Conservation (phyloP, 192 early-diverging fungal genomes). For the Entomortierella parvispora region DNA sequence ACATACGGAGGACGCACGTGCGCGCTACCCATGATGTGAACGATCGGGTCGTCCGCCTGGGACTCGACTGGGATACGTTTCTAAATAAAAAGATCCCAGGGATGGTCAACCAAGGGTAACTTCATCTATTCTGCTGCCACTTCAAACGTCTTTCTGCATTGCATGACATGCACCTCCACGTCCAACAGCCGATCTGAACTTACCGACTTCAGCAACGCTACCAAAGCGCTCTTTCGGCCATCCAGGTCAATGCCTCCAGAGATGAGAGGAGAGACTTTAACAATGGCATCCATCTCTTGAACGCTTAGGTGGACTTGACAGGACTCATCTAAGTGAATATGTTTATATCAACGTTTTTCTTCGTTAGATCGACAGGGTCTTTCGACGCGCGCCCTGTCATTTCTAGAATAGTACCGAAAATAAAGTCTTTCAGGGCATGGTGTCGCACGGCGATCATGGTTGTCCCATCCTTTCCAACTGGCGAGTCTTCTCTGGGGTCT, state of each 20-base stretch:
- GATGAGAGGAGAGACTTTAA: not conserved
- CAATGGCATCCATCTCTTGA: constrained; percentile 30
- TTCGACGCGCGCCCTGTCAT: too few relatives aligned
- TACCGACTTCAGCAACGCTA: constrained; percentile 35
- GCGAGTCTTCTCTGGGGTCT: not conserved
- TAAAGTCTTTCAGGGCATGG: constrained; percentile 20
- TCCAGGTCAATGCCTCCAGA: constrained; percentile 6
- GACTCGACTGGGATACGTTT: constrained; percentile 56
- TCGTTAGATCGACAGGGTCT: too few relatives aligned
- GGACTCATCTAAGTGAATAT: not conserved
- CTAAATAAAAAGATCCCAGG: constrained; percentile 11
- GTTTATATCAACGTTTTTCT: not conserved
- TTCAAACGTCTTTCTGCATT: too few relatives aligned
- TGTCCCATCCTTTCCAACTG: not conserved
- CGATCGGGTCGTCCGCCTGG: constrained; percentile 32
- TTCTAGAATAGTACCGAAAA: too few relatives aligned
- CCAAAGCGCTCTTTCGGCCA: constrained; percentile 28
- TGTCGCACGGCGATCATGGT: constrained; percentile 23
- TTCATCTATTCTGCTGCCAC: not conserved
- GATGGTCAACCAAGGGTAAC: not conserved
- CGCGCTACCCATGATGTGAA: constrained; percentile 55
- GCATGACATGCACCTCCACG: too few relatives aligned
- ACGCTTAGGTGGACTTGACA: not conserved
- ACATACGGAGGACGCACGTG: constrained; percentile 58
- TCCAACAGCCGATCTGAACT: not conserved